Conservation (phyloP, 495 filamentous ascomycete species). For the Aspergillus panamensis region DNA sequence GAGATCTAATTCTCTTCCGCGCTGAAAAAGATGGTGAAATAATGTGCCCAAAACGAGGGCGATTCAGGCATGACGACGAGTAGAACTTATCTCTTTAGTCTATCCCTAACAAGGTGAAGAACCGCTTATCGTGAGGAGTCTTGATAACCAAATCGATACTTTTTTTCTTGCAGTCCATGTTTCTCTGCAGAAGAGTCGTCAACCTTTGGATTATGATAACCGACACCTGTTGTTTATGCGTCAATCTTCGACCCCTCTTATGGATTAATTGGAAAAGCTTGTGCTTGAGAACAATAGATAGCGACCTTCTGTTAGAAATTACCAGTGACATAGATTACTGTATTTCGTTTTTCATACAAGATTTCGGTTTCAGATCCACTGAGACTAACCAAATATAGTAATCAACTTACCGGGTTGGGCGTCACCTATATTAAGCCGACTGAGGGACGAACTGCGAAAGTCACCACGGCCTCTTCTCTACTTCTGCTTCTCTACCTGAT, state of each 20-base stretch:
- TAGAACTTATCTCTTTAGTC: background rate
- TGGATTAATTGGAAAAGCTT: too few species aligned
- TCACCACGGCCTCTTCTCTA: background rate
- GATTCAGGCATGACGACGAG: background rate
- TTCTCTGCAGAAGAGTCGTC: too few species aligned
- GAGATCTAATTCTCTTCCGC: background rate
- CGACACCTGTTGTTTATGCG: too few species aligned
- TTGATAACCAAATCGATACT: too few species aligned
- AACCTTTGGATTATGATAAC: too few species aligned
- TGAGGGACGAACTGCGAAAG: background rate
- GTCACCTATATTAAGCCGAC: constrained; percentile 1
- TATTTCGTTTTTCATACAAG: constrained; percentile 6
- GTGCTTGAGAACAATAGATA: background rate
- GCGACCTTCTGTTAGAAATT: background rate
- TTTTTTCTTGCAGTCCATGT: too few species aligned
- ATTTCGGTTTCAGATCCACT: constrained; percentile 12
- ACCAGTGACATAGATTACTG: background rate
- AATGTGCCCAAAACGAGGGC: background rate
- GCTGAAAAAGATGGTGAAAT: too few species aligned
- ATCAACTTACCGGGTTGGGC: constrained; percentile 12
- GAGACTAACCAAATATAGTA: constrained; percentile 5
- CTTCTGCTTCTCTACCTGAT: too few species aligned
- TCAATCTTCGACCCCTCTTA: too few species aligned
- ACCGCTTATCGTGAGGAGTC: background rate
- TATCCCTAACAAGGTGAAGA: background rate